Conservation (phyloP, 352 stramenopile genomes). For the Pythium biforme region DNA sequence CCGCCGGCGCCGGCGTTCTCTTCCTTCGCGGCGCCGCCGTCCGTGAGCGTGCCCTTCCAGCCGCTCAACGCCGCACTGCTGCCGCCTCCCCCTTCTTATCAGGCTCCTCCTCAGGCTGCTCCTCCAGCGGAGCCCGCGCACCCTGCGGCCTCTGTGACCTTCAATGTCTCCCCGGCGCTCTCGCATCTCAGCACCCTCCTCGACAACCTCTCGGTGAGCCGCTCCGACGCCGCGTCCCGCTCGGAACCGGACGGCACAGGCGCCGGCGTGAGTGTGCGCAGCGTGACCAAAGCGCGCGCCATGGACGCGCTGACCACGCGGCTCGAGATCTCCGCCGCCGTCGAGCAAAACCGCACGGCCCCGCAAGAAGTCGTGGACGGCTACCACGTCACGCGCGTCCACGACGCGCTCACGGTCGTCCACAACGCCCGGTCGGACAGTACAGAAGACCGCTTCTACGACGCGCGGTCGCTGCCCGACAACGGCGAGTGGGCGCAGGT, state of each 20-base stretch:
- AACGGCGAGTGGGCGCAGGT: conserved; percentile 74
- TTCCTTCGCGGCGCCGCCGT: conserved; percentile 20
- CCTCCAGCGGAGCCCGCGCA: background rate
- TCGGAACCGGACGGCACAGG: conserved; percentile 70
- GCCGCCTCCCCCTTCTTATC: background rate
- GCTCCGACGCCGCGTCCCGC: conserved; percentile 28
- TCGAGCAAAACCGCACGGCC: conserved; percentile 60
- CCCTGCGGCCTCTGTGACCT: conserved; percentile 45
- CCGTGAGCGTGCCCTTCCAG: conserved; percentile 32
- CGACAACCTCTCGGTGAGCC: conserved; percentile 45
- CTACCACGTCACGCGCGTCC: conserved; percentile 78
- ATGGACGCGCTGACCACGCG: conserved; percentile 76
- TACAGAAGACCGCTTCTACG: conserved; percentile 60
- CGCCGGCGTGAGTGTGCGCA: conserved; percentile 52
- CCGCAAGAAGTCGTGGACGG: conserved; percentile 55
- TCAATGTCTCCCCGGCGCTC: conserved; percentile 35
- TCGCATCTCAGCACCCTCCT: conserved; percentile 64
- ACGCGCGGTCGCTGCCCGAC: conserved; percentile 63
- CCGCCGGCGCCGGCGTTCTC: conserved; percentile 13
- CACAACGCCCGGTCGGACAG: conserved; percentile 49
- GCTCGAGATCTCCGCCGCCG: conserved; percentile 66
- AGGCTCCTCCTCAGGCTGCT: conserved; percentile 1
- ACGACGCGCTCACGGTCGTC: conserved; percentile 65
- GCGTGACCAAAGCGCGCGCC: conserved; percentile 50
- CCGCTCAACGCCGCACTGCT: conserved; percentile 23